Percentiles rank a stretch among this genome's conserved stretches.
Evolutionary conservation across 352 stramenopile species (phyloP).

Genomic region (Pilasporangium apinafurcum): DNA sequence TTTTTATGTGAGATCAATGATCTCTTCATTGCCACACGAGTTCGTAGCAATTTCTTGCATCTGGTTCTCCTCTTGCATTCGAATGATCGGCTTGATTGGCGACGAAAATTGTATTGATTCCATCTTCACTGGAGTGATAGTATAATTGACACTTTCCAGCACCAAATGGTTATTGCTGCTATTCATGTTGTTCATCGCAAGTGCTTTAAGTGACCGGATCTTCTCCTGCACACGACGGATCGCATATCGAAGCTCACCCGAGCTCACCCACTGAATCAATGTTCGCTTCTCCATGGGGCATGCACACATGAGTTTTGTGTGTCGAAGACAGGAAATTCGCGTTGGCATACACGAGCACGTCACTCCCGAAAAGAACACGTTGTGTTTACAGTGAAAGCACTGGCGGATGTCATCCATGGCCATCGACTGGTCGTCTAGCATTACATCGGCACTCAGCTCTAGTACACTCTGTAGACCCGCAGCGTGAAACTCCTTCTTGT

Average conservation of each 20-base stretch:
- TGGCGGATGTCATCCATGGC: constrained; percentile 60
- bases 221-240: constrained; percentile 70
- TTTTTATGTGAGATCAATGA: neutral
- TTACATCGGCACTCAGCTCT: constrained; percentile 54
- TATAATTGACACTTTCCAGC: neutral
- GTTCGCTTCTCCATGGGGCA: constrained; percentile 48
- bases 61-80: too few species aligned
- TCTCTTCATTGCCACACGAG: too few species aligned
- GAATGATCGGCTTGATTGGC: too few species aligned
- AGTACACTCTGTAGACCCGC: constrained; percentile 45
- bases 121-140: neutral
- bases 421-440: constrained; percentile 71
- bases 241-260: constrained; percentile 51
- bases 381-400: constrained; percentile 68
- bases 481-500: constrained; percentile 40
- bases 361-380: constrained; percentile 77
- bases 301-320: constrained; percentile 57
- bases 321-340: constrained; percentile 55
- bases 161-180: constrained; percentile 1
- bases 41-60: too few species aligned
- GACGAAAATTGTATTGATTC: neutral
- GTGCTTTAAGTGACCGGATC: constrained; percentile 26
- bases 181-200: constrained; percentile 1
- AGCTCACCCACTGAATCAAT: constrained; percentile 62
- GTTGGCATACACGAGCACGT: constrained; percentile 57